Conservation (phyloP, 2,329 filamentous ascomycete genomes). For the Teratosphaeria epicoccoides region DNA sequence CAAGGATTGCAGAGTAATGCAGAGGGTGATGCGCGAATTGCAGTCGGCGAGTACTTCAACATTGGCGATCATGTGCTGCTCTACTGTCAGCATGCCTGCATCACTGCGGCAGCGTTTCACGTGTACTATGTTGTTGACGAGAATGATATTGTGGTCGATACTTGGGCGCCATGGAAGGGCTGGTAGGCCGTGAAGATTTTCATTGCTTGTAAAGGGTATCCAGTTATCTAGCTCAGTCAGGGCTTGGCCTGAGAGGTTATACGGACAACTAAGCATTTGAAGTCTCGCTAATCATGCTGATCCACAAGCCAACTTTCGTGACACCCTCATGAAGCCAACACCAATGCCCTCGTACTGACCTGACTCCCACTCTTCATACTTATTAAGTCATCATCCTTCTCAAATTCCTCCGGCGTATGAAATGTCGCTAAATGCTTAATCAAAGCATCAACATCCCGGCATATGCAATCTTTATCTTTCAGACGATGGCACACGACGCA, state of each 20-base stretch:
- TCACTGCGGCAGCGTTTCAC: background rate
- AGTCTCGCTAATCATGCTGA: background rate
- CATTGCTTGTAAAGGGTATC: too few species aligned
- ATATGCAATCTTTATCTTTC: background rate
- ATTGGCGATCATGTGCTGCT: background rate
- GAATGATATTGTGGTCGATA: background rate
- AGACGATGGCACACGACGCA: constrained; percentile 1
- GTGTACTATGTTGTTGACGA: background rate
- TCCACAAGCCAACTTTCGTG: background rate
- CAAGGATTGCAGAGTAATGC: background rate
- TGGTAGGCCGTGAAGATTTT: background rate
- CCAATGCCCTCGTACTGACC: background rate
- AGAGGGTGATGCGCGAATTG: background rate
- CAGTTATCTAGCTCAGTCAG: background rate
- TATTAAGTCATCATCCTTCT: constrained; percentile 3
- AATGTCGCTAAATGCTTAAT: background rate
- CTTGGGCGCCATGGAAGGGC: background rate
- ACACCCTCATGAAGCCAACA: background rate
- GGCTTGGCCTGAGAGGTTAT: background rate
- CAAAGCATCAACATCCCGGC: background rate
- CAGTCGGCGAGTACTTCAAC: background rate
- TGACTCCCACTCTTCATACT: background rate
- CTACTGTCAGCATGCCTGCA: background rate
- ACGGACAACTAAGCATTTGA: too few species aligned
- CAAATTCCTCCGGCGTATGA: constrained; percentile 1